These are phyloP conservation scores for Hemisphaericaspora xylofermentans DNA, from an alignment of 1,139 yeast genomes.

Conservation along the genomic window DNA sequence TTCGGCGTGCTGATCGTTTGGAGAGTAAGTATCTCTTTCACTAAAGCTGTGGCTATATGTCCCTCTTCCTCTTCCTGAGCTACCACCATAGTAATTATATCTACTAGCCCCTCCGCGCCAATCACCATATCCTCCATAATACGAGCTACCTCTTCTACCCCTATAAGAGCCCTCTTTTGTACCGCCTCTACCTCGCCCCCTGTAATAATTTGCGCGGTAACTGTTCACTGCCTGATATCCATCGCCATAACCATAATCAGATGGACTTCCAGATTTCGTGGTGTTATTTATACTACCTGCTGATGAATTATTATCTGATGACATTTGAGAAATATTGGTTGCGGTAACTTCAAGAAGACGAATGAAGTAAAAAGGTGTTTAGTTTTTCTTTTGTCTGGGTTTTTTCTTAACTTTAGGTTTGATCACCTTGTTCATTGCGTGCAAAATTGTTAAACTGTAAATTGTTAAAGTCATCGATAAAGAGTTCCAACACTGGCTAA, in stretches of 20 bases:
- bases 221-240: constrained; percentile 3
- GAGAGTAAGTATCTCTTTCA: constrained; percentile 4
- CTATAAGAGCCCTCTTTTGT: constrained; percentile 3
- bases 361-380: not conserved
- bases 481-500: too few species aligned
- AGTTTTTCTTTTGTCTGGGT: not conserved
- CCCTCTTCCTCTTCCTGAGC: constrained; percentile 14
- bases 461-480: too few species aligned
- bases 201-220: constrained; percentile 3
- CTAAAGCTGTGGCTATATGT: constrained; percentile 11
- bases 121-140: constrained; percentile 3
- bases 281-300: not conserved
- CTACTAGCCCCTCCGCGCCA: constrained; percentile 14
- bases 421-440: too few species aligned
- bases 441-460: not conserved
- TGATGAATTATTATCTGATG: constrained; percentile 3
- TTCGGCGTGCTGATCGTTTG: constrained; percentile 5
- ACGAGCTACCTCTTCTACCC: constrained; percentile 5
- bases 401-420: not conserved
- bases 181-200: constrained; percentile 7
- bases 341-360: not conserved
- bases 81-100: constrained; percentile 3
- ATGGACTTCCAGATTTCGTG: constrained; percentile 1
- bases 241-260: constrained; percentile 4
- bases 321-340: not conserved